These are phyloP conservation scores for Nissolia schottii DNA, from an alignment of 306 rosid species.

Conservation along the genomic window DNA sequence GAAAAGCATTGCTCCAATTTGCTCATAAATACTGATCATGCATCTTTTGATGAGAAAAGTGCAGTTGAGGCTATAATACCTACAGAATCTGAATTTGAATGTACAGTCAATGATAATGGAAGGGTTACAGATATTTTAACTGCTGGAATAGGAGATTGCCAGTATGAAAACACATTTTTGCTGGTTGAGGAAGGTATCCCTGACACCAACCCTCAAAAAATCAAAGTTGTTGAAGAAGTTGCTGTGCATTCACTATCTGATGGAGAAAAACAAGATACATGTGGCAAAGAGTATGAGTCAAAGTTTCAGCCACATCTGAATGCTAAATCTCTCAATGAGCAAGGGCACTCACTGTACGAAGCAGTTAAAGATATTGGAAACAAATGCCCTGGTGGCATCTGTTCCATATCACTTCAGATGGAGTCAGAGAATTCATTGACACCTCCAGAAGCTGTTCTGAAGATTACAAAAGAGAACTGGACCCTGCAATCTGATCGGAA, in stretches of 20 bases:
- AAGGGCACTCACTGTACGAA: conserved; percentile 12
- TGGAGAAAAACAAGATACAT: conserved; percentile 6
- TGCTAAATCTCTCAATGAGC: conserved; percentile 14
- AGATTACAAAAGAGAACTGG: conserved; percentile 13
- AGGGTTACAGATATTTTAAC: background rate
- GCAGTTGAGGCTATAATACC: background rate
- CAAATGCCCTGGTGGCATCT: conserved; percentile 16
- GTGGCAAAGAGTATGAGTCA: background rate
- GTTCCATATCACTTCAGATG: conserved; percentile 7
- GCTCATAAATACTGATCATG: background rate
- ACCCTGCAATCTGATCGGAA: conserved; percentile 33
- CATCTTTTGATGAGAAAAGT: conserved; percentile 4
- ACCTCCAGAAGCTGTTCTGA: conserved; percentile 14
- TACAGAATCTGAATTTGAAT: conserved; percentile 4
- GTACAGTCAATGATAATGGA: background rate
- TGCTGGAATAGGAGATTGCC: background rate
- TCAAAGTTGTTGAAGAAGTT: conserved; percentile 7
- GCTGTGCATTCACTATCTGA: background rate
- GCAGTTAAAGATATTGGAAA: conserved; percentile 5
- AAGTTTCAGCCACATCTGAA: background rate
- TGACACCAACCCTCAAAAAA: conserved; percentile 15
- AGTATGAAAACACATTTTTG: background rate
- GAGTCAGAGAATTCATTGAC: conserved; percentile 26
- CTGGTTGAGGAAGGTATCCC: background rate
- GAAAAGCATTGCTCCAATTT: conserved; percentile 2